These are phyloP conservation scores for Echites panduratus DNA, from an alignment of 257 asterid genomes.

Conservation along the genomic window DNA sequence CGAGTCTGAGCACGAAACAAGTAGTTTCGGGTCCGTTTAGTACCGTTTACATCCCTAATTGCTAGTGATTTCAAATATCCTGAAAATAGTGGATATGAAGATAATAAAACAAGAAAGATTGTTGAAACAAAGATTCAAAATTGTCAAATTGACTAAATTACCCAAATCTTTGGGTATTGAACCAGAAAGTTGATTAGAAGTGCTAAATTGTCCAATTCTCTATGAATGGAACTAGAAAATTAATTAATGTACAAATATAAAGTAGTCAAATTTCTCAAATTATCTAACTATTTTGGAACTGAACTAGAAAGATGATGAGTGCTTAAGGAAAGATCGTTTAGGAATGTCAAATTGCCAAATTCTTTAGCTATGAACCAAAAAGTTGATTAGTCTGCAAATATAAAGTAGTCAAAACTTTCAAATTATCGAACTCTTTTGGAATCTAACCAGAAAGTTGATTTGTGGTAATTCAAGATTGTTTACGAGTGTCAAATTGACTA, in stretches of 20 bases:
- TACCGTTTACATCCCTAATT: too few relatives aligned
- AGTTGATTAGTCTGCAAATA: not conserved
- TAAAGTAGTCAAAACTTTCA: not conserved
- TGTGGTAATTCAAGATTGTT: too few relatives aligned
- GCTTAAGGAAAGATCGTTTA: not conserved
- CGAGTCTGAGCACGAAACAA: too few relatives aligned
- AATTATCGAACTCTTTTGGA: too few relatives aligned
- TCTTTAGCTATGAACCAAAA: not conserved
- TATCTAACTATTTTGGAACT: constrained; percentile 3
- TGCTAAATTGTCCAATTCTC: not conserved
- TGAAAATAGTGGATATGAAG: too few relatives aligned
- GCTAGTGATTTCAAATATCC: too few relatives aligned
- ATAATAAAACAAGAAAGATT: too few relatives aligned
- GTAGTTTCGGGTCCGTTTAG: too few relatives aligned
- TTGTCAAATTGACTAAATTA: too few relatives aligned
- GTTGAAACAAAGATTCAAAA: too few relatives aligned
- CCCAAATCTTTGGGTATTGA: not conserved
- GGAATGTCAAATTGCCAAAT: not conserved
- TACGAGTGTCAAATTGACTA: too few relatives aligned
- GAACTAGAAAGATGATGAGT: not conserved
- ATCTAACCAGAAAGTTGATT: too few relatives aligned
- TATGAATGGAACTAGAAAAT: constrained; percentile 16
- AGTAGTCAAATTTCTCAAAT: not conserved
- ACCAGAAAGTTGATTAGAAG: not conserved
- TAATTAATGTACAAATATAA: not conserved